These are phyloP conservation scores for Pinus albicaulis DNA, from an alignment of 75 land plant genomes.

Conservation along the genomic window DNA sequence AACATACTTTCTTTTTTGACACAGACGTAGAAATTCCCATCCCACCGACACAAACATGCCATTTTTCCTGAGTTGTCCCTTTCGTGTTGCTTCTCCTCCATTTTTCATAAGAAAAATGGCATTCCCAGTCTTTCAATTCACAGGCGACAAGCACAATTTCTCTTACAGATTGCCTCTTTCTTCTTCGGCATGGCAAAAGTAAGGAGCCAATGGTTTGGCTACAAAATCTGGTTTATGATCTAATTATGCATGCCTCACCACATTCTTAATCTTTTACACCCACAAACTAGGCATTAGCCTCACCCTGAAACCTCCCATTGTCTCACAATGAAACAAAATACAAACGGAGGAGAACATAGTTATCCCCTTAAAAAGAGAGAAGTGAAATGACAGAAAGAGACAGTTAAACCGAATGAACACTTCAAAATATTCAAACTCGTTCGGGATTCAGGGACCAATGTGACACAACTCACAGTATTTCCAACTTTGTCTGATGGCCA, in stretches of 20 bases:
- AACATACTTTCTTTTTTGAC: neutral
- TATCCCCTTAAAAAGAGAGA: neutral
- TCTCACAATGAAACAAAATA: neutral
- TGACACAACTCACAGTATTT: neutral
- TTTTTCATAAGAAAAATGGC: neutral
- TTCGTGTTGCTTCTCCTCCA: neutral
- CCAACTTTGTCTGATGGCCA: neutral
- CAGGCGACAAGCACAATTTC: conserved; percentile 12
- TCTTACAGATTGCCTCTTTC: neutral
- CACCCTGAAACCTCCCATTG: neutral
- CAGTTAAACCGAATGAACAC: neutral
- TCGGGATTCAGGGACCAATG: neutral
- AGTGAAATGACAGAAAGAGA: no score
- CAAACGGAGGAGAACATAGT: neutral
- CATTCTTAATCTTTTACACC: neutral
- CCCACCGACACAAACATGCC: neutral
- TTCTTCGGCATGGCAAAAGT: neutral
- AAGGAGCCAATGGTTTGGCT: neutral
- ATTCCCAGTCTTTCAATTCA: conserved; percentile 7
- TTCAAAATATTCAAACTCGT: neutral
- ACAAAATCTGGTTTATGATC: neutral
- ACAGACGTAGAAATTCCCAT: conserved; percentile 4
- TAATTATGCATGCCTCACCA: neutral
- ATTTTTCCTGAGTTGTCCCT: neutral
- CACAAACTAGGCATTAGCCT: neutral